Evolutionary conservation across 2,329 filamentous ascomycete species (phyloP).

Genomic region (Ophiocordyceps camponoti-leonardi): DNA sequence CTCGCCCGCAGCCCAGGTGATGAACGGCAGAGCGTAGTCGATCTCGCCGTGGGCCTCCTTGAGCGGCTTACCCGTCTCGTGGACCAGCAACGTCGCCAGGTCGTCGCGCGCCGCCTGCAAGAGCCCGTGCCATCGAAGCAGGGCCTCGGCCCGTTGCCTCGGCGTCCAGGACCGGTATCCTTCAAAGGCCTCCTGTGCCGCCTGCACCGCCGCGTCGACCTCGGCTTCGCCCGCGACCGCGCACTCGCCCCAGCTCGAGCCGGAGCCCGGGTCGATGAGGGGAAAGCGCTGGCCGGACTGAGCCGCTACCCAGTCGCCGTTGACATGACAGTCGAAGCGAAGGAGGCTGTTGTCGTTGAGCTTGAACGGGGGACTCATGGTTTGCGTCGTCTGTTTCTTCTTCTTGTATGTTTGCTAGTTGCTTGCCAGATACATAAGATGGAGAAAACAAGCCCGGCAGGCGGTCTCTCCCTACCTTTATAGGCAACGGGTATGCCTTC

Average conservation of each 20-base stretch:
- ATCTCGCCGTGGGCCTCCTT: constrained; percentile 35
- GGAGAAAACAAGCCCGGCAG: too few relatives aligned
- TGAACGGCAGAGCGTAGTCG: constrained; percentile 35
- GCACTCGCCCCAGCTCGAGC: constrained; percentile 30
- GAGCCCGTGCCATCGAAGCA: constrained; percentile 18
- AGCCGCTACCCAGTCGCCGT: constrained; percentile 27
- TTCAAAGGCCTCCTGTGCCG: constrained; percentile 18
- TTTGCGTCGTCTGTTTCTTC: not conserved
- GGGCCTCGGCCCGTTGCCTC: constrained; percentile 15
- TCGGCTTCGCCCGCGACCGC: constrained; percentile 26
- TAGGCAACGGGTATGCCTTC: too few relatives aligned
- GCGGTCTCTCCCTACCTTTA: too few relatives aligned
- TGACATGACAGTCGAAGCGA: constrained; percentile 30
- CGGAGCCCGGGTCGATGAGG: constrained; percentile 34
- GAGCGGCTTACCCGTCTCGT: constrained; percentile 40
- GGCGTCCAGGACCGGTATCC: constrained; percentile 19
- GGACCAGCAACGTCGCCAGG: constrained; percentile 19
- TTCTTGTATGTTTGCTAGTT: not conserved
- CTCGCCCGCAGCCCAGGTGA: constrained; percentile 38
- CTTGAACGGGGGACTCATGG: constrained; percentile 17
- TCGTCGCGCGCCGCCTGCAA: constrained; percentile 19
- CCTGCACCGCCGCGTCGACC: constrained; percentile 18
- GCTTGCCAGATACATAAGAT: not conserved
- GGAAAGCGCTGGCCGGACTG: constrained; percentile 30
- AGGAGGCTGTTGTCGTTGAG: constrained; percentile 29